phyloP scores from a whole-genome alignment of 306 rosid species.

The Astragalus membranaceus region DNA sequence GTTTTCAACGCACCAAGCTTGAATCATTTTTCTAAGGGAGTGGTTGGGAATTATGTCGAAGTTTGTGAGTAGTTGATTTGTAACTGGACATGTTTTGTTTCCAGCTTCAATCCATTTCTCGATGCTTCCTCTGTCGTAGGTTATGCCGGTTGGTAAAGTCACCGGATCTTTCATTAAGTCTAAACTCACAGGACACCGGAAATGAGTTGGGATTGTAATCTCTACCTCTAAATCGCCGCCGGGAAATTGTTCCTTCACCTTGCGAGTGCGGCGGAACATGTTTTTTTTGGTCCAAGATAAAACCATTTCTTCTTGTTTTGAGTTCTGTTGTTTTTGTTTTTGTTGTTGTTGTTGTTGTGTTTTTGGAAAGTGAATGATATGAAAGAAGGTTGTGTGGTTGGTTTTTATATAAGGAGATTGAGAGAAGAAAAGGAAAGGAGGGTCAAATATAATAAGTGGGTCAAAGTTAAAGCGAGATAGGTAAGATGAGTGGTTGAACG shows the following conservation, averaged over 20 bases:
- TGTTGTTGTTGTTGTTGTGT: neutral
- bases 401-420: conserved; percentile 10
- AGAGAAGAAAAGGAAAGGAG: neutral
- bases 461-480: conserved; percentile 19
- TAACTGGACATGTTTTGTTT: conserved; percentile 60
- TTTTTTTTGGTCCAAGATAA: conserved; percentile 55
- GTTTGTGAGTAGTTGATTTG: conserved; percentile 40
- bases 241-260: conserved; percentile 13
- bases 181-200: conserved; percentile 64
- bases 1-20: conserved; percentile 79
- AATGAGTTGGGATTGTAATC: conserved; percentile 47
- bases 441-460: neutral
- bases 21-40: conserved; percentile 56
- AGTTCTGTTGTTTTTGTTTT: neutral
- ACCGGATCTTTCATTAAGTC: conserved; percentile 88
- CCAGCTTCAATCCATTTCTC: conserved; percentile 72
- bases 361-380: neutral
- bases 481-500: neutral
- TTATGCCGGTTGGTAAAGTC: conserved; percentile 63
- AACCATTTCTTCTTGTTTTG: conserved; percentile 32
- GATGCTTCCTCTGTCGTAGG: conserved; percentile 75
- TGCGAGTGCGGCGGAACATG: conserved; percentile 23
- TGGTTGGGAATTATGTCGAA: conserved; percentile 74
- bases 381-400: neutral
- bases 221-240: conserved; percentile 26